A percentile compares a stretch with the other conserved stretches of the same genome.
Evolutionary conservation across 1,284 basidiomycete genomes (phyloP).

Genomic region (Cutaneotrichosporon spelunceum): DNA sequence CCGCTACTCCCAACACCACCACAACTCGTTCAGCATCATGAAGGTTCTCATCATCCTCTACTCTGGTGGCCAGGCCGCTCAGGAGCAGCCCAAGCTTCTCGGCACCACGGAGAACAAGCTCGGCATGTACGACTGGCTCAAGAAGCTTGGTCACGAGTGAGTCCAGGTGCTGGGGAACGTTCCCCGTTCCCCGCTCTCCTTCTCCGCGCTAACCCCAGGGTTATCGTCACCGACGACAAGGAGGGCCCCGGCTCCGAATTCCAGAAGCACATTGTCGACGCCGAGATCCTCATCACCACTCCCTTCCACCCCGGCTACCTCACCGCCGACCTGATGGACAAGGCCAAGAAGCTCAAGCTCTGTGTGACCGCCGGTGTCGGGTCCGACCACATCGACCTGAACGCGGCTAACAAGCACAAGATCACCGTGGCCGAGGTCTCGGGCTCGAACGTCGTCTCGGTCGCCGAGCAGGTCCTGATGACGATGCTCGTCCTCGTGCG

Average conservation of each 20-base stretch:
- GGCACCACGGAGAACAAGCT: constrained; percentile 91
- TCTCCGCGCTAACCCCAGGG: constrained; percentile 24
- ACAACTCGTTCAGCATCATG: constrained; percentile 16
- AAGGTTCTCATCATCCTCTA: constrained; percentile 76
- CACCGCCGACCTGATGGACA: constrained; percentile 68
- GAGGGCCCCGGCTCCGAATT: constrained; percentile 81
- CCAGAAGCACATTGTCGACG: constrained; percentile 53
- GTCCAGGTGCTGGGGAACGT: too few species aligned
- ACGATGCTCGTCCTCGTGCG: constrained; percentile 75
- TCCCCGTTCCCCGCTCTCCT: too few species aligned
- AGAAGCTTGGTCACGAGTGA: constrained; percentile 72
- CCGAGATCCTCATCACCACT: constrained; percentile 66
- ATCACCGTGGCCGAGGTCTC: constrained; percentile 82
- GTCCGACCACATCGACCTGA: constrained; percentile 83
- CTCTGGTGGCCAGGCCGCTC: constrained; percentile 58
- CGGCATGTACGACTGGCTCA: constrained; percentile 68
- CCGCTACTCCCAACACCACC: background rate
- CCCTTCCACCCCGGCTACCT: constrained; percentile 87
- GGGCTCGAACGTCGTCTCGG: constrained; percentile 83
- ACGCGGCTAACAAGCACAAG: constrained; percentile 75
- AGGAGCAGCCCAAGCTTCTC: constrained; percentile 76
- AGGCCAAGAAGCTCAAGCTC: constrained; percentile 87
- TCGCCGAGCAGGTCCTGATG: constrained; percentile 72
- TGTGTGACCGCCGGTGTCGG: constrained; percentile 93
- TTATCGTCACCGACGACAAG: constrained; percentile 72